phyloP scores from a whole-genome alignment of 2,329 filamentous ascomycete genomes.

The Claviceps sp. region DNA sequence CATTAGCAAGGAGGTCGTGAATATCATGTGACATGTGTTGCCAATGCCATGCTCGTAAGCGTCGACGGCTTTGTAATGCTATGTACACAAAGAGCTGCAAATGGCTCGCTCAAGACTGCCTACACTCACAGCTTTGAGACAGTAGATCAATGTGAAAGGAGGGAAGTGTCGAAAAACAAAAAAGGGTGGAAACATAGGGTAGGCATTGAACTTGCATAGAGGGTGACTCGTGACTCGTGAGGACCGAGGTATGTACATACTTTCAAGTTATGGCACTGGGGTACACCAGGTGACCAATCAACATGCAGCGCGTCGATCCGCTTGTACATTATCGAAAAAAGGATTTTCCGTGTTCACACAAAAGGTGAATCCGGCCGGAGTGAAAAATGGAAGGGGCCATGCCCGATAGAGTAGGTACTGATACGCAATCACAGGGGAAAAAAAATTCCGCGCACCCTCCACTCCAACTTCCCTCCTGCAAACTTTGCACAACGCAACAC shows the following conservation, averaged over 20 bases:
- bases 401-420: no score
- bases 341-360: constrained; percentile 4
- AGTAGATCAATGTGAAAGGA: no score
- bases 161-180: no score
- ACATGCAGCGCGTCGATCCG: background rate
- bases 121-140: no score
- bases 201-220: background rate
- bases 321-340: background rate
- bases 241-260: no score
- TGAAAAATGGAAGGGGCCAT: constrained; percentile 8
- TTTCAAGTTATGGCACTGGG: background rate
- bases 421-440: constrained; percentile 7
- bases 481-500: constrained; percentile 8
- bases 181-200: background rate
- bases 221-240: no score
- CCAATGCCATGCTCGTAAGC: no score
- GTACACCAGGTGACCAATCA: constrained; percentile 3
- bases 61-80: no score
- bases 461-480: constrained; percentile 12
- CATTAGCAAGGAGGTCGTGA: no score
- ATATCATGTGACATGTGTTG: no score
- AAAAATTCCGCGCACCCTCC: constrained; percentile 9
- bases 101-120: no score
- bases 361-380: background rate
- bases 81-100: no score